Evolutionary conservation across 257 asterid genomes (phyloP), one percentile per base, ranked within the genome.

Genomic region (Fraxinus anomala): DNA sequence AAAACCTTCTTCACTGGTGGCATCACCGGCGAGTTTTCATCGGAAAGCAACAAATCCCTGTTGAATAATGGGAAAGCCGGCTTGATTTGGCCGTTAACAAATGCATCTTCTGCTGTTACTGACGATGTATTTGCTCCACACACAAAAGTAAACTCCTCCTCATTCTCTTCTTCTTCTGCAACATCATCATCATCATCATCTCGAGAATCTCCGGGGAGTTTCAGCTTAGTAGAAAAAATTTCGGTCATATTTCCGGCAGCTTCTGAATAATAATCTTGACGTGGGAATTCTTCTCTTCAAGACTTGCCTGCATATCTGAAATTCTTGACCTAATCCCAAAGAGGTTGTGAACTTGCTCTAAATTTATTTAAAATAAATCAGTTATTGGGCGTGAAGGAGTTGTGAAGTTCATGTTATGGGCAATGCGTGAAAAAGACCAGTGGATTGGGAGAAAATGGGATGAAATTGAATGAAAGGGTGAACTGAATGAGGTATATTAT

Each of bases 71-170:
- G 92, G 34, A 82, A 91, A 12, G 75, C 80, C 30, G 92, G 81
- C 84, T 84, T 86, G 88, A 90, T 90, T 56, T 82, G 84, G 7
- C 96, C 96, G 73, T 82, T 51, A 69, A 63, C 30, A 80, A 90
- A 90, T 5, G 87, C 86, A 28, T 88, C 94, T 72, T 86, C 94
- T 47, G 94, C 94, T 42, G 89, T 82, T 10, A 89, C 80, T 39
- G 85, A 77, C 4, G 90, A 75, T 28, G 77, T 61, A 1, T 26
- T 72, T 10, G 36, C 79, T 6, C 77, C 84, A 34, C 83, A 78
- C 69, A 74, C 65, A 63, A 91, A 91, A 9, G 96, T 85, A 47
- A 91, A 91, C n/a, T 91, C 94, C 17, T 86, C 96, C 0, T 74
- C 78, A 0, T 80, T 80, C 0, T 77, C 77, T 4, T 79, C 85